Evolutionary conservation across 352 stramenopile genomes (phyloP).

Genomic region (Phytopythium helicoides): DNA sequence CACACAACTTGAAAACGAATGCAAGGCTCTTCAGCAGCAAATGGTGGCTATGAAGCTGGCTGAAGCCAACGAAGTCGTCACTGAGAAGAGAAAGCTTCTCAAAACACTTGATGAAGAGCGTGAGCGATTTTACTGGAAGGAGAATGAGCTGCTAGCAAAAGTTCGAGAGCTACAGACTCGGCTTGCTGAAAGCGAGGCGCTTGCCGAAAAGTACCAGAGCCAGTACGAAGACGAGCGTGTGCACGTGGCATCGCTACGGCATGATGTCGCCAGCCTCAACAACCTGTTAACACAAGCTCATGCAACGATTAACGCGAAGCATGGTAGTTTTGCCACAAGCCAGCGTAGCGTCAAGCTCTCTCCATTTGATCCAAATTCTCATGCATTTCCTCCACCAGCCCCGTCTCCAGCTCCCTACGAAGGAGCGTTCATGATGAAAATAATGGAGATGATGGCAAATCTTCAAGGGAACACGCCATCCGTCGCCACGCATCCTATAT

Average conservation of each 20-base stretch:
- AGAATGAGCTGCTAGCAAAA: slow-evolving; percentile 53
- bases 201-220: slow-evolving; percentile 52
- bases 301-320: slow-evolving; percentile 42
- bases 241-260: slow-evolving; percentile 60
- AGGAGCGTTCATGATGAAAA: slow-evolving; percentile 49
- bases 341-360: neutral
- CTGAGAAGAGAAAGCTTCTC: slow-evolving; percentile 53
- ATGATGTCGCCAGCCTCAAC: slow-evolving; percentile 65
- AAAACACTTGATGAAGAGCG: slow-evolving; percentile 50
- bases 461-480: neutral
- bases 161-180: slow-evolving; percentile 46
- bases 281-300: slow-evolving; percentile 62
- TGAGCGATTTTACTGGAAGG: slow-evolving; percentile 45
- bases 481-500: neutral
- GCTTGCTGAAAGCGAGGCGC: slow-evolving; percentile 49
- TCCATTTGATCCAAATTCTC: neutral
- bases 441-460: slow-evolving; percentile 66
- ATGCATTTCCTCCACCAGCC: neutral
- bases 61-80: slow-evolving; percentile 48
- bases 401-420: slow-evolving; percentile 10
- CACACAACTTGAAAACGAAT: slow-evolving; percentile 21
- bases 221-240: slow-evolving; percentile 81
- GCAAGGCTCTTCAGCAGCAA: slow-evolving; percentile 46
- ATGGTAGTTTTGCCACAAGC: slow-evolving; percentile 8
- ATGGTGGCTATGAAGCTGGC: slow-evolving; percentile 52